Base-by-base conservation (phyloP, 1,284 basidiomycete genomes). In the Ganoderma lingzhi region DNA sequence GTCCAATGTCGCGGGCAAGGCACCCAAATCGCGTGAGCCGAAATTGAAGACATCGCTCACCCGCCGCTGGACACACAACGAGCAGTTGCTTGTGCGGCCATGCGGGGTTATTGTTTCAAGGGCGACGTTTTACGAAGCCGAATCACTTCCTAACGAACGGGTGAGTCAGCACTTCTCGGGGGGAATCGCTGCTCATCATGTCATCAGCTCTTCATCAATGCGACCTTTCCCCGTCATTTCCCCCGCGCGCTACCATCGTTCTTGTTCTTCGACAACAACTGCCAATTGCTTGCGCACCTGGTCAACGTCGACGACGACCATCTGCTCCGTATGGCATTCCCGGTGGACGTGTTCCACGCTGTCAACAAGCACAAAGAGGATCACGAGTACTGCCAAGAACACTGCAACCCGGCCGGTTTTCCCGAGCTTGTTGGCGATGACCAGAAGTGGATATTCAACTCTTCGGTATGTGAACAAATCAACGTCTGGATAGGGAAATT, bases 271-370 rank as follows among this genome's bases (percentile, higher is more conserved):
- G 80, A 81, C 68, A 80, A 76, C 70, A 79, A 77, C 53, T 81
- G 81, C 60, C 42, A 64, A 0, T 53, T 79, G 4, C 58, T 58
- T 12, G 65, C 56, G 32, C 68, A 72, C 55, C 64, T 28, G 1
- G 51, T 53, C 28, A 53, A 53, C 51, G 28, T 53, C 3, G 12
- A 30, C 1, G 51, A 53, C 15, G 28, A 32, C 42, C n/a, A 62
- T 23, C 60, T 62, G 6, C 60, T 62, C 28, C 60, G 32, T 15
- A 64, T 77, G 2, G 61, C 65, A 8, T 70, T 81, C 17, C 73
- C 79, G 0, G 80, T 82, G 3, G 78, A 82, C 66, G 78, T 79
- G 0, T 82, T 81, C 48, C 81, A 82, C 66, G 77, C 75, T 67
- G 76, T 71, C 35, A 73, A 63, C 30, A 83, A 83, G 67, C 82